Percentiles rank a stretch among this genome's conserved stretches.
Conservation (phyloP, 176 grass and related monocot species). For the Aegilops speltoides region DNA sequence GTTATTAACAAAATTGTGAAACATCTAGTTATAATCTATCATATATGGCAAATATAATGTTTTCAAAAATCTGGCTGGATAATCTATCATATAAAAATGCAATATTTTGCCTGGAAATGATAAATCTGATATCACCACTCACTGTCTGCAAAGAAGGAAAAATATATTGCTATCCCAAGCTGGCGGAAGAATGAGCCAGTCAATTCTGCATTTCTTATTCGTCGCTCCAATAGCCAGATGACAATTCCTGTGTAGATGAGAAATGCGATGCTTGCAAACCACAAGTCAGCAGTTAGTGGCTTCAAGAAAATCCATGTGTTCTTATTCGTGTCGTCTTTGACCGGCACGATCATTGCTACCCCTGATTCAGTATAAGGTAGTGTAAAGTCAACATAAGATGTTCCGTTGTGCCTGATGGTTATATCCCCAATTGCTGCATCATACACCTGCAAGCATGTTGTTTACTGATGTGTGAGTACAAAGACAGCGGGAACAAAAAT, state of each 20-base stretch:
- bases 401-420: constrained; percentile 58
- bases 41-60: too few species aligned
- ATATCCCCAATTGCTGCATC: constrained; percentile 49
- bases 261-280: constrained; percentile 50
- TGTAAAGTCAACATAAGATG: constrained; percentile 46
- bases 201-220: constrained; percentile 28
- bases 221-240: constrained; percentile 40
- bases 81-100: not conserved
- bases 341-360: constrained; percentile 51
- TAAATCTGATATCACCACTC: constrained; percentile 27
- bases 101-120: not conserved
- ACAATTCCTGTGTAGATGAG: constrained; percentile 47
- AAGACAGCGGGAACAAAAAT: not conserved
- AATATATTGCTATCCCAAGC: constrained; percentile 49
- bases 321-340: constrained; percentile 29
- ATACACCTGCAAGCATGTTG: constrained; percentile 31
- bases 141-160: constrained; percentile 61
- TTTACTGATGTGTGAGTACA: not conserved
- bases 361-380: constrained; percentile 52
- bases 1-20: not conserved
- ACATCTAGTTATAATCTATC: too few species aligned
- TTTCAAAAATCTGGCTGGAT: too few species aligned
- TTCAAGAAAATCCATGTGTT: constrained; percentile 56
- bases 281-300: constrained; percentile 49
- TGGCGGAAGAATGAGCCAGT: constrained; percentile 34